Evolutionary conservation across 257 asterid genomes (phyloP).

Genomic region (Primulina huaijiensis): DNA sequence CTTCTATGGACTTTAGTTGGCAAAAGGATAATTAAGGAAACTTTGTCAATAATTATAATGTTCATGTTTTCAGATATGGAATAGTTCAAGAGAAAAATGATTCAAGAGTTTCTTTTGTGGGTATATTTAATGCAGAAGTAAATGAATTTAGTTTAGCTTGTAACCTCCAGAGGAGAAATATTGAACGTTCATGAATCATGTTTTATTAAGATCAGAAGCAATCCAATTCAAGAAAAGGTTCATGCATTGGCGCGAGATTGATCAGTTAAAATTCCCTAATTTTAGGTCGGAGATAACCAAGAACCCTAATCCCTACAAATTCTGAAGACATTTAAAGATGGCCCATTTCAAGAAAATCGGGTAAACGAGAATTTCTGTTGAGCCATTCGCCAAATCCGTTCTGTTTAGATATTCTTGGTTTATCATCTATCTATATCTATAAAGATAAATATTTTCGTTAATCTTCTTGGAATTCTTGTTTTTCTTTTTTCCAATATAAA

Average conservation of each 20-base stretch:
- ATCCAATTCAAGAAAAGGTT: not conserved
- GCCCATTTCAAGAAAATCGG: slow-evolving; percentile 6
- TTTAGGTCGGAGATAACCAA: not conserved
- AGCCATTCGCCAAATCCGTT: slow-evolving; percentile 1
- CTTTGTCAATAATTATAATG: too few species aligned
- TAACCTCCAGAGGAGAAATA: too few species aligned
- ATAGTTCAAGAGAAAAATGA: too few species aligned
- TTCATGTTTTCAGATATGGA: too few species aligned
- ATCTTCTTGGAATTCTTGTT: not conserved
- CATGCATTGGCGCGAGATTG: slow-evolving; percentile 2
- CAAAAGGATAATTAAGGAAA: too few species aligned
- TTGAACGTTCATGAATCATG: not conserved
- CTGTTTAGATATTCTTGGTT: not conserved
- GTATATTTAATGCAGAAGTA: too few species aligned
- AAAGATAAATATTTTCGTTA: not conserved
- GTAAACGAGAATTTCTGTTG: not conserved
- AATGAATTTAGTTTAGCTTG: too few species aligned
- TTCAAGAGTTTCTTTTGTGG: too few species aligned
- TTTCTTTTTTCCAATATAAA: slow-evolving; percentile 13
- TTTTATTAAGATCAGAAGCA: not conserved
- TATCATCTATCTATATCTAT: not conserved
- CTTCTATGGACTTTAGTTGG: too few species aligned
- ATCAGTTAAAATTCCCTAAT: not conserved
- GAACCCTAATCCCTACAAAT: slow-evolving; percentile 14
- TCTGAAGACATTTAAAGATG: not conserved